Evolutionary conservation across 768 basidiomycete species (phyloP).

Genomic region (Kondoa malvinella): DNA sequence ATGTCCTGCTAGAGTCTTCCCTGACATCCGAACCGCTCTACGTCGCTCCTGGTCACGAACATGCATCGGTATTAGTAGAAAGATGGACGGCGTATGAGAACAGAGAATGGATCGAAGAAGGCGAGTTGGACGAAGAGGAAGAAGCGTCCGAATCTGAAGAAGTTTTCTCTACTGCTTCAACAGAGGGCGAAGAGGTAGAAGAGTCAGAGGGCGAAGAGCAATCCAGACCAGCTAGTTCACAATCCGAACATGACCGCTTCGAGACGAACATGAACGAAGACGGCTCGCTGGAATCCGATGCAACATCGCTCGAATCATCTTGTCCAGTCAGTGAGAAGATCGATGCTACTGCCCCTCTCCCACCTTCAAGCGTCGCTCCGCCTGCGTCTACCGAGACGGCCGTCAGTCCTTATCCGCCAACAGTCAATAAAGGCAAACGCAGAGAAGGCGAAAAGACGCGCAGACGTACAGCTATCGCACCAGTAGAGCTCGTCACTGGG

Average conservation of each 20-base stretch:
- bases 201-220: background rate
- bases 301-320: background rate
- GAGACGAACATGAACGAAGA: background rate
- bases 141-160: background rate
- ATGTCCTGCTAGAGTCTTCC: conserved; percentile 4
- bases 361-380: background rate
- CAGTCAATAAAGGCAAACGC: background rate
- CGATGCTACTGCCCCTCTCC: background rate
- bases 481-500: conserved; percentile 3
- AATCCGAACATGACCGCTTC: background rate
- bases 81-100: conserved; percentile 1
- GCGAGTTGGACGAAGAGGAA: conserved; percentile 1
- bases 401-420: background rate
- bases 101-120: background rate
- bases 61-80: background rate
- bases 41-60: conserved; percentile 5
- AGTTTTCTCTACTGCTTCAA: background rate
- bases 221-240: background rate
- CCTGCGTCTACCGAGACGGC: background rate
- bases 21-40: conserved; percentile 3
- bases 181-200: background rate
- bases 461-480: background rate
- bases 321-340: background rate
- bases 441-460: conserved; percentile 2
- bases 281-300: background rate